These are phyloP conservation scores for Diversispora epigaea DNA, from an alignment of 192 early-diverging fungal species.

Conservation along the genomic window DNA sequence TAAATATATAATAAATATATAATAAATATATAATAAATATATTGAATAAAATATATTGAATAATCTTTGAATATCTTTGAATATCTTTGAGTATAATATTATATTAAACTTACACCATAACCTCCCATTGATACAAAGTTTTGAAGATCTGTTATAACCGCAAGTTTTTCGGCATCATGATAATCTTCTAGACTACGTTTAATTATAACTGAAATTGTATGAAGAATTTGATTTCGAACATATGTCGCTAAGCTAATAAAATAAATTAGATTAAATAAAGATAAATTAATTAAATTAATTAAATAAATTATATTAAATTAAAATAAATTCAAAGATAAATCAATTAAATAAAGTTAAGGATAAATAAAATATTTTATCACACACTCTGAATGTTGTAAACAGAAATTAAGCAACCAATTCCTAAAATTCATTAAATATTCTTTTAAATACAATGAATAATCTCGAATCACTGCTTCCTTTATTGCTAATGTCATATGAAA, in stretches of 20 bases:
- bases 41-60: too few relatives aligned
- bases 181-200: constrained; percentile 66
- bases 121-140: constrained; percentile 49
- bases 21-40: too few relatives aligned
- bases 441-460: constrained; percentile 54
- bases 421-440: constrained; percentile 55
- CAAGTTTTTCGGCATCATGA: constrained; percentile 50
- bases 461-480: constrained; percentile 53
- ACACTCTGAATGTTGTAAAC: constrained; percentile 51
- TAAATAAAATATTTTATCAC: constrained; percentile 10
- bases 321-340: background rate
- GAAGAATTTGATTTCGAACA: constrained; percentile 55
- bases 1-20: background rate
- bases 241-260: constrained; percentile 47
- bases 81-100: background rate
- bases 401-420: constrained; percentile 59
- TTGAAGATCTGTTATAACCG: constrained; percentile 54
- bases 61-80: too few relatives aligned
- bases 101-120: constrained; percentile 33
- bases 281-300: too few relatives aligned
- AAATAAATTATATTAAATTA: too few relatives aligned
- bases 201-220: constrained; percentile 60
- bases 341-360: background rate
- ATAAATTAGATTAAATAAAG: background rate
- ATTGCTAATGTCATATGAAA: constrained; percentile 64